A percentile compares a stretch with the other conserved stretches of the same genome.
Conservation (phyloP, 805 yeast genomes). For the Wickerhamomyces hampshirensis region DNA sequence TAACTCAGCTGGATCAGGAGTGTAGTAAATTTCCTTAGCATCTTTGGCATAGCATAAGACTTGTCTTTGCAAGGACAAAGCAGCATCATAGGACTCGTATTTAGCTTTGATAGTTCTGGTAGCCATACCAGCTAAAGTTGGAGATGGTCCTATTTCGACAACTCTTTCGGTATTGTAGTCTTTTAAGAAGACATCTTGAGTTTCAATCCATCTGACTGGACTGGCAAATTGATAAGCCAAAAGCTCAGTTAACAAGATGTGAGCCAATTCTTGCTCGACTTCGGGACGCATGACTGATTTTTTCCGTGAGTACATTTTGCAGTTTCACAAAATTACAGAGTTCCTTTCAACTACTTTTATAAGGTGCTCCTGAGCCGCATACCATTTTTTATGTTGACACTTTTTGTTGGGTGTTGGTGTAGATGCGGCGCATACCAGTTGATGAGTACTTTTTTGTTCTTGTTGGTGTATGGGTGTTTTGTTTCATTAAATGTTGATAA, state of each 20-base stretch:
- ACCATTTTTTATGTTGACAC: constrained; percentile 7
- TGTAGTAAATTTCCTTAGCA: constrained; percentile 93
- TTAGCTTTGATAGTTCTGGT: constrained; percentile 89
- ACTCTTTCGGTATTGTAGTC: constrained; percentile 95
- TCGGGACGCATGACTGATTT: constrained; percentile 58
- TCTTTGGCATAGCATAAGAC: constrained; percentile 94
- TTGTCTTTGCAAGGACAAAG: constrained; percentile 80
- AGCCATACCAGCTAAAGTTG: constrained; percentile 98
- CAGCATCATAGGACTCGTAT: constrained; percentile 97
- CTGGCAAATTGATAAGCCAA: constrained; percentile 98
- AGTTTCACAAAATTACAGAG: no score
- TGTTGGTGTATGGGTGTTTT: background rate
- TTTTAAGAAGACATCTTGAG: constrained; percentile 95
- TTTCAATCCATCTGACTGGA: constrained; percentile 99
- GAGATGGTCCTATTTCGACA: constrained; percentile 98
- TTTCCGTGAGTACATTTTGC: no score
- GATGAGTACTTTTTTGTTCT: no score
- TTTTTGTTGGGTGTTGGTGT: constrained; percentile 7
- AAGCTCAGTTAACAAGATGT: constrained; percentile 87
- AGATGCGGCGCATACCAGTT: background rate
- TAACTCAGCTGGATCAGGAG: constrained; percentile 62
- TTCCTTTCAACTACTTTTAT: no score
- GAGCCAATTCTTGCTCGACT: constrained; percentile 96
- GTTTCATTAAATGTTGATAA: no score
- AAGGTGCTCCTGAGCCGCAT: no score